These are phyloP conservation scores for Ceratorhiza oryzae-sativae DNA, from an alignment of 1,284 basidiomycete genomes.

Conservation along the genomic window DNA sequence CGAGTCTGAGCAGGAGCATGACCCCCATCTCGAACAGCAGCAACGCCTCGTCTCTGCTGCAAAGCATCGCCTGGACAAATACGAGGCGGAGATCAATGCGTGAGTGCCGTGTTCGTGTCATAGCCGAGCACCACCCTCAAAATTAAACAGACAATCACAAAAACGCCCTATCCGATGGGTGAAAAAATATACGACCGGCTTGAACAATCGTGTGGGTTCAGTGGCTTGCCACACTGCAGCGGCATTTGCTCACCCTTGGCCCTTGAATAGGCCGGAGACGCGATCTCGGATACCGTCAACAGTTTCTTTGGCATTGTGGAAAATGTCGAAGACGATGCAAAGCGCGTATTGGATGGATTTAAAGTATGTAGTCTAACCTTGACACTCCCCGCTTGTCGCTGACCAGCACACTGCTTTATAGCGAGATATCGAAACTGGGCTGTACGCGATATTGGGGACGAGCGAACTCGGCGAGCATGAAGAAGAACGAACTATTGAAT, in stretches of 20 bases:
- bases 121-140: no score
- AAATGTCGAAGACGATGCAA: constrained; percentile 2
- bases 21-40: not conserved
- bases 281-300: not conserved
- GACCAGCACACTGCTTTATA: not conserved
- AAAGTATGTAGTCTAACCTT: not conserved
- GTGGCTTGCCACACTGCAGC: no score
- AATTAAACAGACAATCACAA: not conserved
- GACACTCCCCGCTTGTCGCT: not conserved
- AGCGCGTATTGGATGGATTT: constrained; percentile 1
- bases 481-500: not conserved
- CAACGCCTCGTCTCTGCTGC: not conserved
- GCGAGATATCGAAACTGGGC: constrained; percentile 6
- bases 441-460: not conserved
- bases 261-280: not conserved
- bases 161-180: not conserved
- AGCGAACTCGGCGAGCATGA: not conserved
- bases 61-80: not conserved
- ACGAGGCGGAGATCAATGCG: not conserved
- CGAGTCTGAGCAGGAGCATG: not conserved
- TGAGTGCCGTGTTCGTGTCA: not conserved
- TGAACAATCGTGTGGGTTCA: not conserved
- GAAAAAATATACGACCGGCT: not conserved
- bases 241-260: no score
- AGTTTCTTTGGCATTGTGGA: not conserved